Percentiles rank a stretch among this genome's conserved stretches.
These are phyloP conservation scores for Botrytis byssoidea DNA, from an alignment of 2,329 filamentous ascomycete genomes.

Conservation along the genomic window DNA sequence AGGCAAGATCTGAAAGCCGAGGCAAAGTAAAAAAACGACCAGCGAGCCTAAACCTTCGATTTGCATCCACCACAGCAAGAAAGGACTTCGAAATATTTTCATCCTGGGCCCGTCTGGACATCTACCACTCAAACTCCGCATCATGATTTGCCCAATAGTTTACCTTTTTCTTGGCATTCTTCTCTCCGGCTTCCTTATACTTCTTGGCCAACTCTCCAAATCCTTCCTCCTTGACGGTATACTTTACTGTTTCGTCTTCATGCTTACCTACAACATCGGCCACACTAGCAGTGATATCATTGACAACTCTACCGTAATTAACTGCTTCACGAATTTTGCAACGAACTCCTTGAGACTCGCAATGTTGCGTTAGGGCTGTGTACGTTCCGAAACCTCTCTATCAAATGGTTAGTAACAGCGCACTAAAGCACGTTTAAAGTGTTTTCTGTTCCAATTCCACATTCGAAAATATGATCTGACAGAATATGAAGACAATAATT, in stretches of 20 bases:
- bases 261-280: slow-evolving; percentile 34
- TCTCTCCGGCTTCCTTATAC: not conserved
- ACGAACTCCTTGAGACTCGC: slow-evolving; percentile 45
- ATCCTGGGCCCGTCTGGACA: not conserved
- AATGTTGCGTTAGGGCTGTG: slow-evolving; percentile 49
- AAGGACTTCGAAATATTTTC: too few relatives aligned
- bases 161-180: slow-evolving; percentile 7
- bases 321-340: slow-evolving; percentile 47
- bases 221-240: slow-evolving; percentile 30
- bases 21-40: not conserved
- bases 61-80: not conserved
- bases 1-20: not conserved
- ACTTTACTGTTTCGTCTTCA: slow-evolving; percentile 41
- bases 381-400: slow-evolving; percentile 42
- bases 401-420: not conserved
- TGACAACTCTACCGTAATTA: slow-evolving; percentile 42
- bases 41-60: not conserved
- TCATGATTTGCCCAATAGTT: slow-evolving; percentile 10
- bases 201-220: slow-evolving; percentile 3
- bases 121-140: slow-evolving; percentile 14
- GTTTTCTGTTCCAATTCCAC: not conserved
- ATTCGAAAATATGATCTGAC: not conserved
- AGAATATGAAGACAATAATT: not conserved
- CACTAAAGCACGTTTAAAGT: not conserved
- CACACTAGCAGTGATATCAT: slow-evolving; percentile 44